Base-by-base conservation (phyloP, 495 filamentous ascomycete species). In the Arthonia radiata region DNA sequence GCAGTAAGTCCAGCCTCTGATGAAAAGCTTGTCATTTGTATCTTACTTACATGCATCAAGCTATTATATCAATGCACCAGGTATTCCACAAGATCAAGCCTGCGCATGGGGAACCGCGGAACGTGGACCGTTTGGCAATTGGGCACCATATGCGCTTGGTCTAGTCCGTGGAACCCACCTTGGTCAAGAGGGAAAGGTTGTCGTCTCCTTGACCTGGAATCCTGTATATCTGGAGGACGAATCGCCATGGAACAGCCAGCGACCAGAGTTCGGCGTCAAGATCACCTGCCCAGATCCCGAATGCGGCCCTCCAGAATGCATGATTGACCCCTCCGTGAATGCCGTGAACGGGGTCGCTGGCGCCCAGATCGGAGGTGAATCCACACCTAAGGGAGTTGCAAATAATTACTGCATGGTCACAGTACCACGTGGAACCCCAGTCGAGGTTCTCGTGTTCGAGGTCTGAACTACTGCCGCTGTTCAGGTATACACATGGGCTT, bases 331-430 rank as follows among this genome's bases (percentile, higher is more conserved):
- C 3, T 46, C 54, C 21, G 49, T 57, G 24, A 54, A 64, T 40
- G 53, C 45, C 11, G 59, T 81, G 25, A 62, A 65, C 31, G 66
- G 72, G 39, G 57, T 71, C 26, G 52, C 49, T 13, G 61, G 59
- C 17, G 43, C 50, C 30, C 36, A 46, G 11, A 36, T n/a, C n/a
- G n/a, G n/a, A n/a, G n/a, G n/a, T n/a, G n/a, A n/a, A n/a, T n/a
- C 44, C 25, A 42, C 56, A 24, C 48, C 46, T 15, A 73, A 75
- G 24, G 74, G 71, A 16, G 72, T 71, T 13, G 70, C 61, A 34
- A 71, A 60, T n/a, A 51, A 57, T 18, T 80, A 76, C 44, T 83
- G 76, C 39, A 73, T 80, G 28, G 75, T 78, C 8, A 79, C 74
- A 19, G 64, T 81, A 11, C 67, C 71, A 18, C 60, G 61, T 32